A percentile compares a stretch with the other conserved stretches of the same genome.
These are phyloP conservation scores for Nicotiana attenuata DNA, from an alignment of 257 asterid genomes.

Conservation along the genomic window DNA sequence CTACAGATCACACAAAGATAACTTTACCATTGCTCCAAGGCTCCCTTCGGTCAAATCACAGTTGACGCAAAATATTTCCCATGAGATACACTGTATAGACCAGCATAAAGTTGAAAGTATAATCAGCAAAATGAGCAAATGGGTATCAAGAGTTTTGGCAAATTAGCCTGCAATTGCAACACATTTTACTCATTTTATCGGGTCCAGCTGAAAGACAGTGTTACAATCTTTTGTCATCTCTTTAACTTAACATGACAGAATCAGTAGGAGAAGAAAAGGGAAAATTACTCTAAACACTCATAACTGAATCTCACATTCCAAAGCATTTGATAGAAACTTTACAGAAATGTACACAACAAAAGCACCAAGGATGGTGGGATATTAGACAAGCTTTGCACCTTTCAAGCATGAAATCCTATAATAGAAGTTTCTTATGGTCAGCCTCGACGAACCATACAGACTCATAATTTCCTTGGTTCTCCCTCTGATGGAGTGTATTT, in stretches of 20 bases:
- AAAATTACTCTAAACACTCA: neutral
- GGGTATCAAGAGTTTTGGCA: neutral
- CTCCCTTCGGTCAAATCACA: too few species aligned
- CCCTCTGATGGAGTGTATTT: too few species aligned
- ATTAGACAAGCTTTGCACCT: neutral
- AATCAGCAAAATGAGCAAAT: neutral
- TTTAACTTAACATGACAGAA: neutral
- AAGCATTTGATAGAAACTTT: neutral
- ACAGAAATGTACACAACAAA: neutral
- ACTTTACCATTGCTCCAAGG: too few species aligned
- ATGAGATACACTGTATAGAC: neutral
- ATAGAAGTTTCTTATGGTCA: neutral
- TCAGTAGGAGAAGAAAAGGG: neutral
- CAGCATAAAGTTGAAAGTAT: neutral
- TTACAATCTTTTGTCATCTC: neutral
- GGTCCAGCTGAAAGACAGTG: neutral
- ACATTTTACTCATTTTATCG: neutral
- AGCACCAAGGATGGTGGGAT: neutral
- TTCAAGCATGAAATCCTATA: conserved; percentile 1
- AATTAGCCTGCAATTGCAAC: neutral
- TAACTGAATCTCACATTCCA: neutral
- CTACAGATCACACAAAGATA: too few species aligned
- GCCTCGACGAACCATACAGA: neutral
- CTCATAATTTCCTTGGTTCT: neutral
- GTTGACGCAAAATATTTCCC: too few species aligned